Base-by-base conservation (phyloP, 345 rosid genomes). In the Iberis pinnata region DNA sequence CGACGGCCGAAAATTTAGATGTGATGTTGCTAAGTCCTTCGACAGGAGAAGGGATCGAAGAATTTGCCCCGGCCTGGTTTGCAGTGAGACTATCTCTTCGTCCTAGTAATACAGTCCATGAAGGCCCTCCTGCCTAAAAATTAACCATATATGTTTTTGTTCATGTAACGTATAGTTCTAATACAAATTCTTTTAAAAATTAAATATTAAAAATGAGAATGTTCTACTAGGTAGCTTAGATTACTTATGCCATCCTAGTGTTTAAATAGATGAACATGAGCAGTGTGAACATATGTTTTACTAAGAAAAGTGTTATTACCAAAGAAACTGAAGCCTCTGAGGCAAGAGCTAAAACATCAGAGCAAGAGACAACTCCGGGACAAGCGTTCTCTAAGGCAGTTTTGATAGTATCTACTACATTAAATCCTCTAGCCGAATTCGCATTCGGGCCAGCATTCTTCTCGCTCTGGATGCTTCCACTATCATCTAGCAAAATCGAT, bases 351-450 rank as follows among this genome's bases (percentile, higher is more conserved):
- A 86, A 76, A 39, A 86, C 43, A 62, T 86, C 95, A 5, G 95
- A 81, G 43, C 95, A 86, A 29, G 92, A 86, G 44, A 86, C 95
- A 41, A 78, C 54, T 4, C 82, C 83, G 2, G 89, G 78, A 46
- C 95, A 86, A 42, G 81, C 63, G 13, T 60, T 76, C 47, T 86
- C 95, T 1, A 81, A 64, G 5, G 86, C 80, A 5, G 81, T 72
- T 44, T 83, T 86, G 43, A 86, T 78, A 58, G 64, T 60, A 65
- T 86, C 95, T 1, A 86, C 84, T 6, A 83, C 84, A 18, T 58
- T 13, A 16, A 86, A 86, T 9, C 95, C 95, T 61, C 86, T 63
- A 0, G 74, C 5, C 1, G 92, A 81, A 60, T 79, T 77, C 0
- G 29, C 54, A 15, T 81, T 86, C 0, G 92, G 72, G 8, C 3